phyloP scores from a whole-genome alignment of 495 filamentous ascomycete genomes.

The Penicillium antarcticum region DNA sequence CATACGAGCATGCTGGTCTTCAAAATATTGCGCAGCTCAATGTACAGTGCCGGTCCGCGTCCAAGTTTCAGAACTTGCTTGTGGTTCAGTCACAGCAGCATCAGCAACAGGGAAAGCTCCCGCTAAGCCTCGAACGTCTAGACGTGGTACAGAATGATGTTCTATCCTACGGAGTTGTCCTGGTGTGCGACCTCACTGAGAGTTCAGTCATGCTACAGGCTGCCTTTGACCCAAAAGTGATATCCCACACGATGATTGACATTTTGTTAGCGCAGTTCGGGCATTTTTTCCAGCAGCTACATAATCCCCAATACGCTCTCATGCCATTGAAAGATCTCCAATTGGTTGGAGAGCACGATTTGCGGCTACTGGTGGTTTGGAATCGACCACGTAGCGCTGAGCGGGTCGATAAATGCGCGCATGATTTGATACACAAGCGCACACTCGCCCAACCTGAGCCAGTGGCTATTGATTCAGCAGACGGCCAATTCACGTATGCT shows the following conservation, averaged over 20 bases:
- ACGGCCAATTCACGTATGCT: constrained; percentile 46
- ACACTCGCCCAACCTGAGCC: constrained; percentile 14
- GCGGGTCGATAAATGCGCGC: neutral
- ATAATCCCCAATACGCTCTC: neutral
- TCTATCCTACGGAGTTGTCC: neutral
- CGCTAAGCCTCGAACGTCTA: neutral
- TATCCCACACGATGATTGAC: neutral
- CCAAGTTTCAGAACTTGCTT: neutral
- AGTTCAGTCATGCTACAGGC: neutral
- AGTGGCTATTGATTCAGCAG: constrained; percentile 38
- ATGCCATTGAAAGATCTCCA: neutral
- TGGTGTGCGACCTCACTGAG: neutral
- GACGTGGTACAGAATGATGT: neutral
- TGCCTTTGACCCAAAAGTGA: neutral
- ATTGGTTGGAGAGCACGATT: neutral
- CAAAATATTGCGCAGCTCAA: no score
- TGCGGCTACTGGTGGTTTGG: neutral
- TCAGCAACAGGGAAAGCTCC: neutral
- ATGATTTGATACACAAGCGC: neutral
- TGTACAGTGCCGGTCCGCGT: no score
- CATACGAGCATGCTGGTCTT: no score
- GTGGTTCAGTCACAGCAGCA: neutral
- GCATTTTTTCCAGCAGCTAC: neutral
- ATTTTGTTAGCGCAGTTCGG: neutral
- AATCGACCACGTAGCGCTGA: neutral